A percentile compares a stretch with the other conserved stretches of the same genome.
These are phyloP conservation scores for Cardamine chenopodiifolia DNA, from an alignment of 345 rosid genomes.

Conservation along the genomic window DNA sequence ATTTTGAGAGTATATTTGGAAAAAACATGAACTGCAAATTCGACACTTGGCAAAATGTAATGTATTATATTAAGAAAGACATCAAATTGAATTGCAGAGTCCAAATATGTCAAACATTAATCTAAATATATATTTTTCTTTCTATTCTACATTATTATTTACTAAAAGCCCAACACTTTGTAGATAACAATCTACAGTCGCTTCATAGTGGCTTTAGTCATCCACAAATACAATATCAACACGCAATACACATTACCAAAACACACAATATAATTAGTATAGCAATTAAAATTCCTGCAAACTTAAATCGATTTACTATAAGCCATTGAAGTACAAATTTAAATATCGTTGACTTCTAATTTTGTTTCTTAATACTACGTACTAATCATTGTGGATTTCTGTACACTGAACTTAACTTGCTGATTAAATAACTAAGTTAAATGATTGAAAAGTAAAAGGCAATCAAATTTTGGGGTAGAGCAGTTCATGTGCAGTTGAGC, in stretches of 20 bases:
- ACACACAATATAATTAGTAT: not conserved
- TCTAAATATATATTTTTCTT: not conserved
- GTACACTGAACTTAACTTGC: conserved; percentile 37
- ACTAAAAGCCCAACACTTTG: not conserved
- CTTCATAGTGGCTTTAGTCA: not conserved
- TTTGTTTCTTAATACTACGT: not conserved
- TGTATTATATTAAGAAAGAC: conserved; percentile 8
- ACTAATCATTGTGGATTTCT: conserved; percentile 36
- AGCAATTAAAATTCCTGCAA: not conserved
- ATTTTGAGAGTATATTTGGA: not conserved
- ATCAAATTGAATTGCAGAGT: not conserved
- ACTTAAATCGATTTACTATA: not conserved
- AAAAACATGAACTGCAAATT: not conserved
- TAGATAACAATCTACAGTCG: not conserved
- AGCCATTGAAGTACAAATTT: not conserved
- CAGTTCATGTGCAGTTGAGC: conserved; percentile 50
- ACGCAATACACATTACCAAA: conserved; percentile 4
- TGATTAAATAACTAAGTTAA: conserved; percentile 30
- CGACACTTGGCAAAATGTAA: conserved; percentile 15
- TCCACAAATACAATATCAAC: not conserved
- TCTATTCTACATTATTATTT: not conserved
- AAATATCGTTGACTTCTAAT: not conserved
- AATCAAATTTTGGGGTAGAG: conserved; percentile 35
- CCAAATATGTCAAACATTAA: conserved; percentile 10
- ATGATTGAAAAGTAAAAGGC: conserved; percentile 38